Evolutionary conservation across 768 basidiomycete species (phyloP).

Genomic region (Tulasnella sp.): DNA sequence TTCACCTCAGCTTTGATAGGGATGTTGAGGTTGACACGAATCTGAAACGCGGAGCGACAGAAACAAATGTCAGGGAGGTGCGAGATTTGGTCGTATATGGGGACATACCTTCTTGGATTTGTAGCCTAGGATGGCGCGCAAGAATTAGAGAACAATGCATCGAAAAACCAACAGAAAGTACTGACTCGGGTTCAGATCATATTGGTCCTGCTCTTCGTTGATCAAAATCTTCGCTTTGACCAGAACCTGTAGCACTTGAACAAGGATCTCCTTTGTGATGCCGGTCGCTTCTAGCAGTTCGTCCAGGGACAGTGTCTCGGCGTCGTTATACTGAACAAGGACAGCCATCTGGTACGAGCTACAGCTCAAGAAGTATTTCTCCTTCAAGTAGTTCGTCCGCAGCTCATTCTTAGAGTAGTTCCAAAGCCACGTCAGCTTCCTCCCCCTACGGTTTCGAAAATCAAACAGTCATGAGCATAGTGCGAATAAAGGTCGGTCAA

Average conservation of each 20-base stretch:
- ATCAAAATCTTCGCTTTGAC: slow-evolving; percentile 85
- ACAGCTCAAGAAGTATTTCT: slow-evolving; percentile 94
- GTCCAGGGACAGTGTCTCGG: slow-evolving; percentile 72
- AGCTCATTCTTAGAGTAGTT: slow-evolving; percentile 97
- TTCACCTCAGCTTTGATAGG: slow-evolving; percentile 94
- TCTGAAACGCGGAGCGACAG: slow-evolving; percentile 17
- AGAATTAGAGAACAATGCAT: background rate
- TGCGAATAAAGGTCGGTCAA: background rate
- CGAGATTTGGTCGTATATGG: background rate
- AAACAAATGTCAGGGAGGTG: background rate
- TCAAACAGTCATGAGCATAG: slow-evolving; percentile 12
- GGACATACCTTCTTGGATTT: slow-evolving; percentile 26
- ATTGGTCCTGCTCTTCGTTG: slow-evolving; percentile 80
- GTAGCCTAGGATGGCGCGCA: slow-evolving; percentile 20
- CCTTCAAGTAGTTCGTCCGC: slow-evolving; percentile 81
- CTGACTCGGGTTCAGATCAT: slow-evolving; percentile 79
- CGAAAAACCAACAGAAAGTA: slow-evolving; percentile 2
- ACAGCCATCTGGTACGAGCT: slow-evolving; percentile 93
- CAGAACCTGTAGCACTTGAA: slow-evolving; percentile 42
- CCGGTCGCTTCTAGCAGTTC: slow-evolving; percentile 73
- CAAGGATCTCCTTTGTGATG: slow-evolving; percentile 61
- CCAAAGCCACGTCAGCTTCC: slow-evolving; percentile 97
- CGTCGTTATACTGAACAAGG: slow-evolving; percentile 86
- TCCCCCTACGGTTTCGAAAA: slow-evolving; percentile 35
- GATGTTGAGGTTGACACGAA: slow-evolving; percentile 26